Evolutionary conservation across 2,329 filamentous ascomycete species (phyloP).

Genomic region (Pseudogymnoascus destructans): DNA sequence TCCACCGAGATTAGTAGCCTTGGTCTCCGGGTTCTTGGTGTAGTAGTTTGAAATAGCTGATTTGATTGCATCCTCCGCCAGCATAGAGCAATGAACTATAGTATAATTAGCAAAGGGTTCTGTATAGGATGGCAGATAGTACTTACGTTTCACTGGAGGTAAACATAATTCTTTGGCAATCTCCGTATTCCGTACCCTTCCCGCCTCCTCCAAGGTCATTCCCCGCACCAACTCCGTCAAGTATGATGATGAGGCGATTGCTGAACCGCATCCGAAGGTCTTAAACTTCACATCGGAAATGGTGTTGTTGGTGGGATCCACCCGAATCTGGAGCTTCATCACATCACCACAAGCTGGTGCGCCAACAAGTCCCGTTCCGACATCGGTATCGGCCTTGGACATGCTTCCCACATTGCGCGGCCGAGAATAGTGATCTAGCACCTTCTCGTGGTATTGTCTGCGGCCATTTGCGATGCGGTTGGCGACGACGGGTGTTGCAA

Average conservation of each 20-base stretch:
- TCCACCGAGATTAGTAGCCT: conserved; percentile 62
- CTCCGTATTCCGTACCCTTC: conserved; percentile 88
- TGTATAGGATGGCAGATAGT: background rate
- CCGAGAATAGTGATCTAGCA: conserved; percentile 71
- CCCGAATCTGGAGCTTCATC: conserved; percentile 87
- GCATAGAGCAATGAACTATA: conserved; percentile 78
- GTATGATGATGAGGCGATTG: conserved; percentile 90
- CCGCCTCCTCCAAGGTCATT: conserved; percentile 91
- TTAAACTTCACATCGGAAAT: conserved; percentile 97
- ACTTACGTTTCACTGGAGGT: conserved; percentile 74
- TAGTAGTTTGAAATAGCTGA: conserved; percentile 85
- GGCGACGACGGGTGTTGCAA: conserved; percentile 18
- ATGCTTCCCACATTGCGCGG: conserved; percentile 70
- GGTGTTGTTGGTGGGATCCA: conserved; percentile 75
- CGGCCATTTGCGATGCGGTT: conserved; percentile 15
- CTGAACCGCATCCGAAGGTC: conserved; percentile 89
- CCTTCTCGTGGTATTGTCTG: conserved; percentile 27
- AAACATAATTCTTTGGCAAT: conserved; percentile 93
- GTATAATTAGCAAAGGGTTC: conserved; percentile 19
- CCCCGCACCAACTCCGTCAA: conserved; percentile 88
- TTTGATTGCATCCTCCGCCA: conserved; percentile 87
- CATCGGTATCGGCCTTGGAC: conserved; percentile 65
- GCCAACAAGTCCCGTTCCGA: conserved; percentile 82
- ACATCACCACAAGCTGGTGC: conserved; percentile 88
- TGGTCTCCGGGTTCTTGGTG: conserved; percentile 72